Conservation (phyloP, 2,329 filamentous ascomycete genomes). For the Dactylellina parvicollis region DNA sequence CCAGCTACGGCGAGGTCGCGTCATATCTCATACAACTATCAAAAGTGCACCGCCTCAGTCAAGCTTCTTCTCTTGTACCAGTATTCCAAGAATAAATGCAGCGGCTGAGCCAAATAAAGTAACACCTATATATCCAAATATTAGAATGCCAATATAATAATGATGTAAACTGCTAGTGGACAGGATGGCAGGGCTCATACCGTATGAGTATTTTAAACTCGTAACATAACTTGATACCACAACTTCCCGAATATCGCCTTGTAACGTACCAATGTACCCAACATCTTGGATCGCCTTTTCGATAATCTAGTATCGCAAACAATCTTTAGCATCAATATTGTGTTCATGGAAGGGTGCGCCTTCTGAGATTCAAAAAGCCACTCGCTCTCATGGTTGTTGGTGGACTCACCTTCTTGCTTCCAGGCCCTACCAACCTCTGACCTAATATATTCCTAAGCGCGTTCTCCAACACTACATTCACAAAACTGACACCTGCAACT, state of each 20-base stretch:
- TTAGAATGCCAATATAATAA: background rate
- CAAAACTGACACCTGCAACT: slow-evolving; percentile 43
- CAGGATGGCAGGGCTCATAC: slow-evolving; percentile 5
- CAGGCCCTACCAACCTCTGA: slow-evolving; percentile 15
- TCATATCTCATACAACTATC: too few relatives aligned
- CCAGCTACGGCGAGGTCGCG: too few relatives aligned
- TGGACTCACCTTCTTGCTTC: slow-evolving; percentile 33
- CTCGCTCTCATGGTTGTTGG: too few relatives aligned
- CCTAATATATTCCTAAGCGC: slow-evolving; percentile 29
- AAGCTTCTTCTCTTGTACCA: slow-evolving; percentile 33
- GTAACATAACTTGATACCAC: slow-evolving; percentile 42
- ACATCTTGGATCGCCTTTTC: slow-evolving; percentile 44
- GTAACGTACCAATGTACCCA: slow-evolving; percentile 29
- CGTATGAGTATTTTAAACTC: slow-evolving; percentile 47
- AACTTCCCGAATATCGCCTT: slow-evolving; percentile 12
- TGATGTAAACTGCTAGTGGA: background rate
- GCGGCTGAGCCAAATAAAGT: slow-evolving; percentile 18
- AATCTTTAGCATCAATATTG: background rate
- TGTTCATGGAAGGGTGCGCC: too few relatives aligned
- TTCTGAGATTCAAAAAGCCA: too few relatives aligned
- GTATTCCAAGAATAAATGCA: slow-evolving; percentile 33
- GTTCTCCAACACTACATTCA: slow-evolving; percentile 42
- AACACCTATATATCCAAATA: slow-evolving; percentile 22
- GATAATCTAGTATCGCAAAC: slow-evolving; percentile 22
- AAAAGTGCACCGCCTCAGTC: slow-evolving; percentile 5